phyloP scores from a whole-genome alignment of 1,284 basidiomycete genomes.

The Sporisorium sorghi region DNA sequence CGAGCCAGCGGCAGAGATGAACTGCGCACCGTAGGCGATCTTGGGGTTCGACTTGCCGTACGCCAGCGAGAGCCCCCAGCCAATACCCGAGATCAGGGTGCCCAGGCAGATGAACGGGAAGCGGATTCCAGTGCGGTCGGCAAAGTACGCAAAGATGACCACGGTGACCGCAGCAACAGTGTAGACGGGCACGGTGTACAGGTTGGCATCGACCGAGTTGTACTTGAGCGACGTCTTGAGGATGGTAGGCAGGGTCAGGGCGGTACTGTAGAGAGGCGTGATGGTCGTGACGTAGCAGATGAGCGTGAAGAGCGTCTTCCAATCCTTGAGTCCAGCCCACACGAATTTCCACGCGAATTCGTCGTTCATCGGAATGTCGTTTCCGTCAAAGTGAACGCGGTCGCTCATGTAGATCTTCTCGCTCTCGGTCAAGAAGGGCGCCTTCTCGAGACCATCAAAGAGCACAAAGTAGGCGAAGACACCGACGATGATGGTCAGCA shows the following conservation, averaged over 20 bases:
- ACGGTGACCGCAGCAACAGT: constrained; percentile 69
- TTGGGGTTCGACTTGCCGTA: constrained; percentile 30
- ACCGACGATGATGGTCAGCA: constrained; percentile 71
- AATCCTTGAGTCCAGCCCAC: constrained; percentile 55
- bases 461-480: constrained; percentile 64
- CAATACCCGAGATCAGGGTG: constrained; percentile 49
- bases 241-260: constrained; percentile 60
- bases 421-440: constrained; percentile 52
- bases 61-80: constrained; percentile 54
- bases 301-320: constrained; percentile 58
- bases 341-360: constrained; percentile 58
- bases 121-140: constrained; percentile 49
- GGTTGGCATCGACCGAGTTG: constrained; percentile 52
- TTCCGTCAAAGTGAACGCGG: constrained; percentile 54
- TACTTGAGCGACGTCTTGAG: constrained; percentile 59
- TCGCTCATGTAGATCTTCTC: constrained; percentile 57
- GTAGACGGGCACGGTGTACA: constrained; percentile 72
- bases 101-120: constrained; percentile 53
- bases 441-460: constrained; percentile 49
- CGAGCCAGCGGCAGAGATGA: constrained; percentile 57
- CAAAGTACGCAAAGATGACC: constrained; percentile 54
- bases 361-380: constrained; percentile 59
- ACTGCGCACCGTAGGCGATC: constrained; percentile 57
- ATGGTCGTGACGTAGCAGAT: constrained; percentile 59
- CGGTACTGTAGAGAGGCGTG: constrained; percentile 59